Conservation (phyloP, 768 basidiomycete species). For the Auricularia sp. region DNA sequence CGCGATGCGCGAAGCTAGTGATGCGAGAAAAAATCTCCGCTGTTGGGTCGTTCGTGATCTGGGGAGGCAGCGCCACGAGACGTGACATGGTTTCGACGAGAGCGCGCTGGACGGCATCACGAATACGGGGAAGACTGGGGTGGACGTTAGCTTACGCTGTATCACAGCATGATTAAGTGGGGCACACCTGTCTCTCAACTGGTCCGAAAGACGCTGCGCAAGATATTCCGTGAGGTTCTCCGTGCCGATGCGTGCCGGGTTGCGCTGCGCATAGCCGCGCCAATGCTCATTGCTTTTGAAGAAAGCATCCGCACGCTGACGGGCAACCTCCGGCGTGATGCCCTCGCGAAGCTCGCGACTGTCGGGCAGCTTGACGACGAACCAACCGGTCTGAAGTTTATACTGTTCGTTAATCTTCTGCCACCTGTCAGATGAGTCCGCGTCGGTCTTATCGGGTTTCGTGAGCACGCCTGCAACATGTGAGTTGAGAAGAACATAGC, state of each 20-base stretch:
- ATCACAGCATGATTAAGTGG: neutral
- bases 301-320: conserved; percentile 44
- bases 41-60: neutral
- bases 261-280: neutral
- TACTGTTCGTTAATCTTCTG: conserved; percentile 22
- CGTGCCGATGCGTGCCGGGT: conserved; percentile 36
- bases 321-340: conserved; percentile 52
- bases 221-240: conserved; percentile 45
- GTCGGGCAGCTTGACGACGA: conserved; percentile 45
- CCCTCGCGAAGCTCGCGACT: conserved; percentile 40
- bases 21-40: neutral
- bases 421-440: conserved; percentile 49
- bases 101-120: neutral
- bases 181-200: conserved; percentile 48
- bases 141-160: neutral
- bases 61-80: neutral
- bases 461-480: conserved; percentile 51
- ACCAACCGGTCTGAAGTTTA: conserved; percentile 47
- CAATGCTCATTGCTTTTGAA: conserved; percentile 25
- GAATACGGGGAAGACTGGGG: neutral
- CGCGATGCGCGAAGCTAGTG: neutral
- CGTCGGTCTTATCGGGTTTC: conserved; percentile 59
- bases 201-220: conserved; percentile 49
- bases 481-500: neutral
- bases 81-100: neutral